A percentile compares a stretch with the other conserved stretches of the same genome.
These are phyloP conservation scores for Haberlea rhodopensis DNA, from an alignment of 257 asterid genomes.

Conservation along the genomic window DNA sequence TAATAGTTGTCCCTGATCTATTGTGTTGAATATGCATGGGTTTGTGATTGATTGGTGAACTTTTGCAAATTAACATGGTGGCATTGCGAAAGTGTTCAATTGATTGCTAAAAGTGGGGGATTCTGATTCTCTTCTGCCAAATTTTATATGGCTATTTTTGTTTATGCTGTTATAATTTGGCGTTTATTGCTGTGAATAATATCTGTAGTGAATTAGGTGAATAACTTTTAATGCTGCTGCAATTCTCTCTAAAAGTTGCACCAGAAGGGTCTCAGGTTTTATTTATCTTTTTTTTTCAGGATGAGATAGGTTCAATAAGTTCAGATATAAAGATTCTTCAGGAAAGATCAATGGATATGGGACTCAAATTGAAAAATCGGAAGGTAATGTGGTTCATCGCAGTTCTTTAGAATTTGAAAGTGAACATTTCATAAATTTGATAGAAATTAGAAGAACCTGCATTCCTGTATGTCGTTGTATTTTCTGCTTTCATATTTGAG, in stretches of 20 bases:
- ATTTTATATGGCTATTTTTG: conserved; percentile 17
- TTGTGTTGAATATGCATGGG: conserved; percentile 12
- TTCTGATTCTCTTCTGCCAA: background rate
- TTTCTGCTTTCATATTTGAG: too few species aligned
- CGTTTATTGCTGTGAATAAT: conserved; percentile 18
- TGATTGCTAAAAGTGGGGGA: conserved; percentile 11
- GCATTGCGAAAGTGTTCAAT: background rate
- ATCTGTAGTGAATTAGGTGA: conserved; percentile 8
- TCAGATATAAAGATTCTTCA: conserved; percentile 95
- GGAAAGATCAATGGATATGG: conserved; percentile 99
- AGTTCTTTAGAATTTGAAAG: conserved; percentile 9
- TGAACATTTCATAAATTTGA: conserved; percentile 8
- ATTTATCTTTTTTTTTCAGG: conserved; percentile 45
- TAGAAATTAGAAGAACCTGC: background rate
- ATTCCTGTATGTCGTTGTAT: background rate
- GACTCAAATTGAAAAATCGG: conserved; percentile 94
- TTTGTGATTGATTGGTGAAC: conserved; percentile 12
- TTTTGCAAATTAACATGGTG: conserved; percentile 8
- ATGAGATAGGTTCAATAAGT: conserved; percentile 97
- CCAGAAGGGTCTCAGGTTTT: conserved; percentile 22
- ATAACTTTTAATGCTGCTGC: conserved; percentile 1
- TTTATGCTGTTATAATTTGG: conserved; percentile 14
- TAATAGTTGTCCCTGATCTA: background rate
- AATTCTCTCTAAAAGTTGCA: conserved; percentile 14
- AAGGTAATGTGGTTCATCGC: conserved; percentile 50